These are phyloP conservation scores for Cryptococcus sp. DNA, from an alignment of 1,284 basidiomycete genomes.

Conservation along the genomic window DNA sequence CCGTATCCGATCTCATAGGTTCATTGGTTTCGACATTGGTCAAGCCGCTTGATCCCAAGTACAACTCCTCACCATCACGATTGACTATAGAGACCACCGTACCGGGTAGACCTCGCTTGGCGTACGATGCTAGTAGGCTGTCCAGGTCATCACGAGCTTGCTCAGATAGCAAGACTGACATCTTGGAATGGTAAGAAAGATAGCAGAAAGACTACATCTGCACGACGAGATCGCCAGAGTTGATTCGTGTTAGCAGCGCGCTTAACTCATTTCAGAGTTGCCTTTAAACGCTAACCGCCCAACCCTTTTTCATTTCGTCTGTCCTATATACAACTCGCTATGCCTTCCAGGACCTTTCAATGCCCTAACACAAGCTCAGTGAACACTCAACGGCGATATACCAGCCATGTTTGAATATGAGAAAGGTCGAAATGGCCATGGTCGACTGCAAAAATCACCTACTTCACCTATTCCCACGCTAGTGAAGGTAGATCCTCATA, in stretches of 20 bases:
- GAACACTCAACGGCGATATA: background rate
- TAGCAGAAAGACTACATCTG: too few species aligned
- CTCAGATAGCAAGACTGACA: conserved; percentile 10
- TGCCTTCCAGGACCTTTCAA: background rate
- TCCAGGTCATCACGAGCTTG: conserved; percentile 8
- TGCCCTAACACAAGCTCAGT: too few species aligned
- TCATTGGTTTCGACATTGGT: conserved; percentile 12
- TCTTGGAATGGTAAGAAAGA: conserved; percentile 5
- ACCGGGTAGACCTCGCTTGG: conserved; percentile 5
- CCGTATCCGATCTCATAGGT: conserved; percentile 9
- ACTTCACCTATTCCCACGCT: conserved; percentile 15
- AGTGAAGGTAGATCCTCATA: conserved; percentile 27
- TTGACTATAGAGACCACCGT: conserved; percentile 10
- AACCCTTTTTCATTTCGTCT: too few species aligned
- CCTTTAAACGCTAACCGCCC: too few species aligned
- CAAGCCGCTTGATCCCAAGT: conserved; percentile 7
- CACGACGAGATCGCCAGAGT: too few species aligned
- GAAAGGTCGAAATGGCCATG: background rate
- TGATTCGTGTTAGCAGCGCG: too few species aligned
- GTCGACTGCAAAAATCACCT: background rate
- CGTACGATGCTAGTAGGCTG: conserved; percentile 7
- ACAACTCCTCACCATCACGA: conserved; percentile 9
- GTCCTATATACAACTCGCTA: background rate
- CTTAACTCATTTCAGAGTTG: too few species aligned
- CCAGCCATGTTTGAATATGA: background rate